A percentile compares a stretch with the other conserved stretches of the same genome.
Evolutionary conservation across 129 eudicot species (phyloP).

Genomic region (Scalesia atractyloides): DNA sequence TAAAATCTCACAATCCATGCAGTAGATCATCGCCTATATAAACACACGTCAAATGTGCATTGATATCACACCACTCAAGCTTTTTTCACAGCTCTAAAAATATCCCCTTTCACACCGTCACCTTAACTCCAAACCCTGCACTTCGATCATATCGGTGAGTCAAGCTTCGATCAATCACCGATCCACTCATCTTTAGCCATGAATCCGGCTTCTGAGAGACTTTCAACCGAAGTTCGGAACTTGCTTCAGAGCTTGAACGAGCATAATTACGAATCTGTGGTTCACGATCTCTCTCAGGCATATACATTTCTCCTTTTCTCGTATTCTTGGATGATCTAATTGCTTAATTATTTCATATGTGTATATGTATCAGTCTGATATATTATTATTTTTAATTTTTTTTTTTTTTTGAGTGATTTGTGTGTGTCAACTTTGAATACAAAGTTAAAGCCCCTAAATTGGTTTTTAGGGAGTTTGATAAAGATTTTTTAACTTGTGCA

Average conservation of each 20-base stretch:
- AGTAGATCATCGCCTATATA: neutral
- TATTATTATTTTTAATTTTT: neutral
- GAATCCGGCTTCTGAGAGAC: constrained; percentile 41
- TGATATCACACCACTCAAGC: constrained; percentile 4
- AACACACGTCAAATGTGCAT: constrained; percentile 3
- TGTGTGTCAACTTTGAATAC: neutral
- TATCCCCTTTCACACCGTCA: constrained; percentile 25
- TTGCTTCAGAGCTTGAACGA: constrained; percentile 53
- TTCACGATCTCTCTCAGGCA: constrained; percentile 55
- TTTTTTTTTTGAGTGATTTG: neutral
- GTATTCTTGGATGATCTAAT: neutral
- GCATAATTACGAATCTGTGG: constrained; percentile 55
- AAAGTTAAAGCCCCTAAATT: constrained; percentile 4
- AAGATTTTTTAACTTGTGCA: too few relatives aligned
- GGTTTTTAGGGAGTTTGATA: neutral
- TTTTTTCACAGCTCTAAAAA: neutral
- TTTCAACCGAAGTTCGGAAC: constrained; percentile 43
- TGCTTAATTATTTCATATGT: neutral
- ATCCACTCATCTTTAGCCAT: constrained; percentile 29
- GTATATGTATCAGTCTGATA: neutral
- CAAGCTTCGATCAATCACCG: constrained; percentile 8
- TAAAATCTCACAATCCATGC: constrained; percentile 5
- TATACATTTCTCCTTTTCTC: neutral
- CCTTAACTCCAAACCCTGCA: constrained; percentile 16
- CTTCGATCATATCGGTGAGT: constrained; percentile 3